Percentiles rank a stretch among this genome's conserved stretches.
These are phyloP conservation scores for Nissolia schottii DNA, from an alignment of 306 rosid genomes.

Conservation along the genomic window DNA sequence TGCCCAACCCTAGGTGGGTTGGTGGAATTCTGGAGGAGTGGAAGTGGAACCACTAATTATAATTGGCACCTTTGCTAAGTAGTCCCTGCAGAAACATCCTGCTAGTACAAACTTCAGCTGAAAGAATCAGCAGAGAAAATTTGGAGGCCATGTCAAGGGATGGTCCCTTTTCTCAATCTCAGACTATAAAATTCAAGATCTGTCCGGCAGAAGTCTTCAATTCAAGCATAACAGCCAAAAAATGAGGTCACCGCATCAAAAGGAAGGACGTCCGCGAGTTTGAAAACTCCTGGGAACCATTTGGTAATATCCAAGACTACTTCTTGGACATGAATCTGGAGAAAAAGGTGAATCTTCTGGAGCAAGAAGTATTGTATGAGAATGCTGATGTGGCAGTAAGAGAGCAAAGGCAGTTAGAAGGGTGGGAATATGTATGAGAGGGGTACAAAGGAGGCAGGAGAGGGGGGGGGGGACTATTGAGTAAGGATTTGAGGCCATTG, in stretches of 20 bases:
- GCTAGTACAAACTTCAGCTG: too few relatives aligned
- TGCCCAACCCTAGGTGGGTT: too few relatives aligned
- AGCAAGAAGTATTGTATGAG: neutral
- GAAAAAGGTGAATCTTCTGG: neutral
- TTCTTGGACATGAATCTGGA: neutral
- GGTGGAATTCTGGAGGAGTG: too few relatives aligned
- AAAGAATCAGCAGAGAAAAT: neutral
- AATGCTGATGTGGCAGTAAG: neutral
- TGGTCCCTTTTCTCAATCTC: neutral
- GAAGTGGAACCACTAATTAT: too few relatives aligned
- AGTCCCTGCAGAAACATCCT: too few relatives aligned
- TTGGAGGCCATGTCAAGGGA: neutral
- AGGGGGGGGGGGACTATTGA: too few relatives aligned
- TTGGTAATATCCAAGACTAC: neutral
- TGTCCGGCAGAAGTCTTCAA: neutral
- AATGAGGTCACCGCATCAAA: neutral
- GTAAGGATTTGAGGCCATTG: neutral
- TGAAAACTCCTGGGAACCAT: neutral
- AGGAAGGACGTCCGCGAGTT: neutral
- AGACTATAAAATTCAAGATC: neutral
- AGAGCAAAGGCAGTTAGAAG: neutral
- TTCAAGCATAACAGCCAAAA: neutral
- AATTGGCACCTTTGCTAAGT: too few relatives aligned
- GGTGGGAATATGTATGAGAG: neutral
- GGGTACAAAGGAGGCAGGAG: too few relatives aligned